Evolutionary conservation across 2,329 filamentous ascomycete species (phyloP), one percentile per base, ranked within the genome.

Genomic region (Thielaviopsis euricoi): DNA sequence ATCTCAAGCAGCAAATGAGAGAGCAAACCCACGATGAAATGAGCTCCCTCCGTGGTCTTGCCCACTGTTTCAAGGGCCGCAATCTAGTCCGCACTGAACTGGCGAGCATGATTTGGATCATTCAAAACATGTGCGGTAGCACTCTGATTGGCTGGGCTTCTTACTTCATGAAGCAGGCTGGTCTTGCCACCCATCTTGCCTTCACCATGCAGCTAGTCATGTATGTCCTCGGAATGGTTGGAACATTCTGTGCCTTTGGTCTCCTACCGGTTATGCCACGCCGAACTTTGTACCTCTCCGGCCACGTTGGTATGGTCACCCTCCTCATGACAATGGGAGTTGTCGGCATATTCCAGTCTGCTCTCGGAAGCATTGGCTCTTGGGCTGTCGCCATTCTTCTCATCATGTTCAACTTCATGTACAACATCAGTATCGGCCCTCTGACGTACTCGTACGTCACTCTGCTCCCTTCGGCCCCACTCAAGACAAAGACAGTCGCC

Each of bases 61-160:
- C 61, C 22, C 71, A 75, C 62, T 73, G 71, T 62, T 76, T 76
- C 64, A 68, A 65, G 33, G 69, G 70, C 7, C 61, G 67, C 22
- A 70, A 77, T 52, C 65, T 71, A 0, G 66, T 71, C 1, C 65
- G 72, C 2, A 73, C 70, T 0, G 69, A 72, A 51, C 67, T 72
- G 37, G 66, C 68, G 10, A 65, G 66, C 54, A 60, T 67, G 37
- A 65, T 66, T 23, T 70, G 65, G 58, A 61, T 64, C 1, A 64
- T 66, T 50, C 66, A 67, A 62, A 62, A 62, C 49, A 60, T 67
- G 9, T 68, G 65, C 33, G 67, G 68, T 15, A 61, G 62, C 12
- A 62, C 64, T 53, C 64, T 69, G 33, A 65, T 69, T 53, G 66
- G 65, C 5, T 72, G 71, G 62, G 66, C 67, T 22, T 69, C 68